Evolutionary conservation across 1,284 basidiomycete species (phyloP).

Genomic region (Mycosarcoma mackinlayi): DNA sequence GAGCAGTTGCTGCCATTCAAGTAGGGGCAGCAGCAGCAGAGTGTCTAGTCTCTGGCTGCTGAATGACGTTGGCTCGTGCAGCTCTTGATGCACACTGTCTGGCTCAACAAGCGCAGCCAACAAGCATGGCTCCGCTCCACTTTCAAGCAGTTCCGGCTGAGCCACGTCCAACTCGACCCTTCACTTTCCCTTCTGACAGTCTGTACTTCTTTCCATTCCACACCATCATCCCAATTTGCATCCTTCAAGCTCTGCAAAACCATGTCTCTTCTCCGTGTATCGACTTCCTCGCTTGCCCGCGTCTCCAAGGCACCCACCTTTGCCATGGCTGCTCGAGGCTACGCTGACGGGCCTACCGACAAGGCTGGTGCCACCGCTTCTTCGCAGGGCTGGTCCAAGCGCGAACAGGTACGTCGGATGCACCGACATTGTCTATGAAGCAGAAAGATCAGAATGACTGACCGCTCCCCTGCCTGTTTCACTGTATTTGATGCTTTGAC

Average conservation of each 20-base stretch:
- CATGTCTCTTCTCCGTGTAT: slow-evolving; percentile 53
- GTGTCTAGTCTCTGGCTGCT: background rate
- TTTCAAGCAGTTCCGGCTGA: slow-evolving; percentile 3
- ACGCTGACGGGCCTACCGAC: slow-evolving; percentile 52
- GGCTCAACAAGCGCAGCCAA: background rate
- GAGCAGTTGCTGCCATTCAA: no score
- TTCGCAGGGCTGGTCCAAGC: slow-evolving; percentile 49
- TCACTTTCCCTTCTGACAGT: background rate
- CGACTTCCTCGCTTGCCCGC: slow-evolving; percentile 46
- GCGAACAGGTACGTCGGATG: slow-evolving; percentile 52
- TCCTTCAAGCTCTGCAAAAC: slow-evolving; percentile 1
- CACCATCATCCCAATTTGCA: slow-evolving; percentile 6
- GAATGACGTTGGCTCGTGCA: slow-evolving; percentile 46
- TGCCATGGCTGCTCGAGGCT: slow-evolving; percentile 44
- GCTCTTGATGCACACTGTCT: background rate
- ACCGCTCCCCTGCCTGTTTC: no score
- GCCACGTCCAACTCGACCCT: background rate
- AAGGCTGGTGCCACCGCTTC: slow-evolving; percentile 55
- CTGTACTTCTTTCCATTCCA: slow-evolving; percentile 3
- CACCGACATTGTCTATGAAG: background rate
- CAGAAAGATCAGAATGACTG: background rate
- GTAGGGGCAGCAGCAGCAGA: no score
- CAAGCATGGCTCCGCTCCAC: slow-evolving; percentile 34
- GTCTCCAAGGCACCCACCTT: slow-evolving; percentile 45
- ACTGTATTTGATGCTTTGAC: background rate